Evolutionary conservation across 345 rosid species (phyloP).

Genomic region (Turritis glabra): DNA sequence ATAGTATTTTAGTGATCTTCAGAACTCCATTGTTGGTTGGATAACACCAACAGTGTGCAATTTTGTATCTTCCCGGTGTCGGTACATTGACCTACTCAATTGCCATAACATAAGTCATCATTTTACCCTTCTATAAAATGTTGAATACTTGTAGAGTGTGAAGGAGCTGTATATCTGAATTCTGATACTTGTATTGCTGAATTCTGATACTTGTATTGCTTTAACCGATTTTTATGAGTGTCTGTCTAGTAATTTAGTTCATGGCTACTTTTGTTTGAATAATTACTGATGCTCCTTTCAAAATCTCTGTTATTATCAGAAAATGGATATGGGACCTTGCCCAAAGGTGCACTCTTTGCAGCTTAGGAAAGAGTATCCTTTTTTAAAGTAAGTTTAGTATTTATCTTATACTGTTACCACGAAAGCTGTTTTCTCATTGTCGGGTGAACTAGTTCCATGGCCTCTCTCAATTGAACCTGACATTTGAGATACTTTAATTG

Average conservation of each 20-base stretch:
- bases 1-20: background rate
- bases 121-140: background rate
- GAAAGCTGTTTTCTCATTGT: background rate
- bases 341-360: constrained; percentile 93
- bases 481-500: background rate
- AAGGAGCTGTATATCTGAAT: background rate
- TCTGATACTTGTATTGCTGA: background rate
- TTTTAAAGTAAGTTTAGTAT: background rate
- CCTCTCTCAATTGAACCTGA: background rate
- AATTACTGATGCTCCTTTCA: background rate
- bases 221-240: background rate
- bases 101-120: background rate
- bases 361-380: constrained; percentile 93
- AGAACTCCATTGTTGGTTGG: background rate
- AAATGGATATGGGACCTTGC: constrained; percentile 99
- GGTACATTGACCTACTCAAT: background rate
- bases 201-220: background rate
- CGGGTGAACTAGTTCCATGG: background rate
- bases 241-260: background rate
- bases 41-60: background rate
- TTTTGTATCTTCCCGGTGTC: background rate
- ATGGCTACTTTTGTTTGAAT: background rate
- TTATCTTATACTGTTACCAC: background rate
- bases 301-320: constrained; percentile 47
- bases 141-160: background rate